Conservation (phyloP, 139 green algal genomes). For the Chlorella ohadii region DNA sequence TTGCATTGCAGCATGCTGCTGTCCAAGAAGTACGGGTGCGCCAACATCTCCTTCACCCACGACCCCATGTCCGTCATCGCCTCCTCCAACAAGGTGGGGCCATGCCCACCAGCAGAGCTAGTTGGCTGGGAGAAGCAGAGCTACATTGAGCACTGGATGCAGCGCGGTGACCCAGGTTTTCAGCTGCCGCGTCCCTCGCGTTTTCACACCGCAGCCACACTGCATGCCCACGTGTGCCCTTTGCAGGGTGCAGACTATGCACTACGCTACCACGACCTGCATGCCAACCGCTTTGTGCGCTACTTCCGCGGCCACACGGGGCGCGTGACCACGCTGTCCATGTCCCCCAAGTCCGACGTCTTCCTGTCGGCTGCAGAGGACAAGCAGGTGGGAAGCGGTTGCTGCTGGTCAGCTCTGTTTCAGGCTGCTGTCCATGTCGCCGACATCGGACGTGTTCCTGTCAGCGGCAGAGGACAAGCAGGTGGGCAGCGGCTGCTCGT, state of each 20-base stretch:
- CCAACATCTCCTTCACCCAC: conserved; percentile 87
- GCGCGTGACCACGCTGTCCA: conserved; percentile 76
- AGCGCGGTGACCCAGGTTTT: no score
- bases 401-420: no score
- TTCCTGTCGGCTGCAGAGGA: conserved; percentile 82
- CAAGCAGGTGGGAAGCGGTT: conserved; percentile 40
- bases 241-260: conserved; percentile 60
- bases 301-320: conserved; percentile 89
- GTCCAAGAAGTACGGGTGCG: conserved; percentile 88
- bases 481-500: no score
- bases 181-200: no score
- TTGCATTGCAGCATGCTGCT: conserved; percentile 65
- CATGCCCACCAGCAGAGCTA: neutral
- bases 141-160: no score
- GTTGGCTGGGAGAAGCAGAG: neutral
- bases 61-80: conserved; percentile 73
- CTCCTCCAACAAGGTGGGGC: conserved; percentile 79
- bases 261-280: conserved; percentile 86
- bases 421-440: conserved; percentile 79
- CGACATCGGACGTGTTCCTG: conserved; percentile 87
- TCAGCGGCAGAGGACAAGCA: conserved; percentile 69
- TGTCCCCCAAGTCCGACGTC: conserved; percentile 85
- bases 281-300: conserved; percentile 84
- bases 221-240: neutral
- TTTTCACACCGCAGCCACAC: no score